Percentiles rank a stretch among this genome's conserved stretches.
These are phyloP conservation scores for Harringtonia aguacate DNA, from an alignment of 2,329 filamentous ascomycete species.

Conservation along the genomic window DNA sequence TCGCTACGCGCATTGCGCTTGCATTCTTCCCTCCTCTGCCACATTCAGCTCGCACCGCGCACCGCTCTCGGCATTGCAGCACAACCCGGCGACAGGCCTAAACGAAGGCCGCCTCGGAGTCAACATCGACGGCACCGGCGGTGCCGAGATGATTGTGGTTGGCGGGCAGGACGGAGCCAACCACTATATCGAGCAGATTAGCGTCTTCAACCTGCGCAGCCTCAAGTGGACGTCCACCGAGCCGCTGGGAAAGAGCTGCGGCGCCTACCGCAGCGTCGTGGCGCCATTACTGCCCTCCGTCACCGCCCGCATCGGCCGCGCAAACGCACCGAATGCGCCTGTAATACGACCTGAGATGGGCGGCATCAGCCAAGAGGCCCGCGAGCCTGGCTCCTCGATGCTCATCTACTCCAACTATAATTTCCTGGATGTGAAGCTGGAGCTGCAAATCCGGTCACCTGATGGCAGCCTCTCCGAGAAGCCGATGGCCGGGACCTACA, in stretches of 20 bases:
- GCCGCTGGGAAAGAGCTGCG: constrained; percentile 80
- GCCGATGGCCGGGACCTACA: constrained; percentile 77
- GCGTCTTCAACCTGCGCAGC: constrained; percentile 91
- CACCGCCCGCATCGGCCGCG: constrained; percentile 54
- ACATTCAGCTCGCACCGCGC: constrained; percentile 77
- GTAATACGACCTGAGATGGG: constrained; percentile 29
- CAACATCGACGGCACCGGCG: constrained; percentile 79
- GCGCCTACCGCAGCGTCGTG: constrained; percentile 91
- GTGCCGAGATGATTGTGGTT: constrained; percentile 94
- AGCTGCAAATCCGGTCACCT: constrained; percentile 76
- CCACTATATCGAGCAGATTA: constrained; percentile 98
- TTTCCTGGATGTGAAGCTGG: constrained; percentile 92
- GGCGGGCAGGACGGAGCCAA: constrained; percentile 96
- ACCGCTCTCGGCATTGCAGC: constrained; percentile 75
- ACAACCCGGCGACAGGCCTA: constrained; percentile 73
- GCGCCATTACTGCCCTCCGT: constrained; percentile 64
- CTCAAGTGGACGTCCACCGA: constrained; percentile 92
- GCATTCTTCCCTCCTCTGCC: constrained; percentile 79
- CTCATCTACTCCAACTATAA: constrained; percentile 99
- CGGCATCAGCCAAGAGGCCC: constrained; percentile 40
- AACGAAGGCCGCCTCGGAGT: constrained; percentile 85
- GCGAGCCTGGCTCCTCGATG: constrained; percentile 61
- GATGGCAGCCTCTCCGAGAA: constrained; percentile 81
- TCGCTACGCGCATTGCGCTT: constrained; percentile 92
- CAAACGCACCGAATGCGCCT: constrained; percentile 27